Conservation (phyloP, 2,329 filamentous ascomycete species). For the Aspergillus intermedius region DNA sequence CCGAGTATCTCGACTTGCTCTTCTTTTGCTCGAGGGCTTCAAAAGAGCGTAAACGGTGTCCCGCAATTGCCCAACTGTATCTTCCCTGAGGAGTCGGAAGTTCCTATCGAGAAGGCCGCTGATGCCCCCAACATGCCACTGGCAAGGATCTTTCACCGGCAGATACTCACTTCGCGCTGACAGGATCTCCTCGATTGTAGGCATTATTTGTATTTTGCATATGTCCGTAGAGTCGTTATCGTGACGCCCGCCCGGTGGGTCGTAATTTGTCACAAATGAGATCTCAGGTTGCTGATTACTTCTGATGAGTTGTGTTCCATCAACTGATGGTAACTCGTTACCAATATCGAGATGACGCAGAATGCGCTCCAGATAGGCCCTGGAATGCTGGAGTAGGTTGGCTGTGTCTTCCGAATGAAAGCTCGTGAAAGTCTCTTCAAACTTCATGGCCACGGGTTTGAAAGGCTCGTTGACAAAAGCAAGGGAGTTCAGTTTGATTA, state of each 20-base stretch:
- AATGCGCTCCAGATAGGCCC: slow-evolving; percentile 11
- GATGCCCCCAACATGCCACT: slow-evolving; percentile 22
- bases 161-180: slow-evolving; percentile 25
- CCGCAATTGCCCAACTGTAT: slow-evolving; percentile 27
- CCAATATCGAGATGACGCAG: slow-evolving; percentile 19
- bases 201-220: slow-evolving; percentile 28
- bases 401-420: not conserved
- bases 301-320: not conserved
- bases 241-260: slow-evolving; percentile 26
- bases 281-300: not conserved
- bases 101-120: slow-evolving; percentile 27
- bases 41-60: slow-evolving; percentile 21
- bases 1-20: slow-evolving; percentile 1
- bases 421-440: not conserved
- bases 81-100: slow-evolving; percentile 33
- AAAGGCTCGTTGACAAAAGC: slow-evolving; percentile 26
- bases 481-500: slow-evolving; percentile 34
- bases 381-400: slow-evolving; percentile 8
- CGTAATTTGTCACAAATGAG: slow-evolving; percentile 8
- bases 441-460: not conserved
- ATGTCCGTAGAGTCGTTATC: slow-evolving; percentile 33
- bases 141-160: slow-evolving; percentile 23
- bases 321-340: slow-evolving; percentile 3
- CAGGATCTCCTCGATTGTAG: slow-evolving; percentile 30
- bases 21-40: slow-evolving; percentile 1